phyloP scores from a whole-genome alignment of 2,329 filamentous ascomycete species.

The Fusarium circinatum region DNA sequence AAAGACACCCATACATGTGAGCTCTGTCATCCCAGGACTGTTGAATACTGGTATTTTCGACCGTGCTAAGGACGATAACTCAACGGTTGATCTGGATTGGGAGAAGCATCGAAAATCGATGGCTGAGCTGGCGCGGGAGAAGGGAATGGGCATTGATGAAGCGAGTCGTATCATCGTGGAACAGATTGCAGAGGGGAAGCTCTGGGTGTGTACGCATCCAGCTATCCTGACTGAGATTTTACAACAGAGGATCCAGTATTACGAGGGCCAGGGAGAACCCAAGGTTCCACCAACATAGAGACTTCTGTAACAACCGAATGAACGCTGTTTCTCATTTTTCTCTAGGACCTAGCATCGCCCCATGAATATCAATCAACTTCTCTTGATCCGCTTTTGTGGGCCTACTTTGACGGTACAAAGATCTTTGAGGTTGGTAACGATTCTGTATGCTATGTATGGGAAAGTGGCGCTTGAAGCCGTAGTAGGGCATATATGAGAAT shows the following conservation, averaged over 20 bases:
- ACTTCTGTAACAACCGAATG: fast-evolving
- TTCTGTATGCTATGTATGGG: no score
- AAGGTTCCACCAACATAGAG: neutral
- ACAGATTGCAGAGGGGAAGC: neutral
- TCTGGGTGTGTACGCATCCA: neutral
- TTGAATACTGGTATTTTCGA: neutral
- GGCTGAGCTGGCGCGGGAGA: neutral
- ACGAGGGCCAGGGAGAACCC: neutral
- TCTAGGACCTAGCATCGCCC: neutral
- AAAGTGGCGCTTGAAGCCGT: fast-evolving
- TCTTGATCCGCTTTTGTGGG: no score
- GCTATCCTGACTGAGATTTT: neutral
- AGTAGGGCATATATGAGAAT: fast-evolving
- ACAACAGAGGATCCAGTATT: neutral
- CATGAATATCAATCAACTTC: neutral
- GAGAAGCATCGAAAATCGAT: neutral
- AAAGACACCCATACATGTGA: neutral
- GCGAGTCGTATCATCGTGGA: neutral
- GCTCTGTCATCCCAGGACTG: neutral
- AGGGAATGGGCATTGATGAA: neutral
- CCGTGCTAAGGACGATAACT: neutral
- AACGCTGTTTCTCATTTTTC: fast-evolving
- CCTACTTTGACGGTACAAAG: fast-evolving
- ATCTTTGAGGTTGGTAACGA: fast-evolving
- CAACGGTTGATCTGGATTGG: neutral